phyloP scores from a whole-genome alignment of 148 eudicot species.

The Tetragonia tetragonoides region DNA sequence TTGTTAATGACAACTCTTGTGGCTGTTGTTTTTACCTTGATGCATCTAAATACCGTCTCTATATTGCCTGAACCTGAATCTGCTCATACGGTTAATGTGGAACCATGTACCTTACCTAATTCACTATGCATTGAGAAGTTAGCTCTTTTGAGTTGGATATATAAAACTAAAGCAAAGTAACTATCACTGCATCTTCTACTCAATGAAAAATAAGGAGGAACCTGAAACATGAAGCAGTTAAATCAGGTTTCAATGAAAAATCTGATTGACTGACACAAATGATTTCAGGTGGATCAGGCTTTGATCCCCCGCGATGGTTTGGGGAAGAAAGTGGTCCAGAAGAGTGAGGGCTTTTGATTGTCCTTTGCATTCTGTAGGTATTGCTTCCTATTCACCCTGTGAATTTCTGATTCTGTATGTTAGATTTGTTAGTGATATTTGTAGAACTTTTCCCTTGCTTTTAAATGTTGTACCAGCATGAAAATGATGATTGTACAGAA shows the following conservation, averaged over 20 bases:
- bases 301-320: slow-evolving; percentile 47
- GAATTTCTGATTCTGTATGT: not conserved
- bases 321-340: slow-evolving; percentile 30
- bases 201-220: not conserved
- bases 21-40: not conserved
- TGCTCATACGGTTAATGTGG: not conserved
- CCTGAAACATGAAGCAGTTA: too few relatives aligned
- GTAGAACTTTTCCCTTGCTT: not conserved
- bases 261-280: not conserved
- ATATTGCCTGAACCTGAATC: not conserved
- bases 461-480: not conserved
- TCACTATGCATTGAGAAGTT: not conserved
- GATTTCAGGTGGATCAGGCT: slow-evolving; percentile 40
- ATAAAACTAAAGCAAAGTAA: not conserved
- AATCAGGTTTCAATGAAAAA: not conserved
- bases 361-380: slow-evolving; percentile 1
- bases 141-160: not conserved
- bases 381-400: not conserved
- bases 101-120: not conserved
- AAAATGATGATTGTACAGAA: too few relatives aligned
- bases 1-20: not conserved
- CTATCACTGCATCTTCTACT: not conserved
- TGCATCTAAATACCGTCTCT: not conserved
- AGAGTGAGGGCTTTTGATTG: slow-evolving; percentile 12
- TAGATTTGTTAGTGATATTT: not conserved